A percentile compares a stretch with the other conserved stretches of the same genome.
Conservation (phyloP, 2,329 filamentous ascomycete species). For the Ceratocystis ficicola region DNA sequence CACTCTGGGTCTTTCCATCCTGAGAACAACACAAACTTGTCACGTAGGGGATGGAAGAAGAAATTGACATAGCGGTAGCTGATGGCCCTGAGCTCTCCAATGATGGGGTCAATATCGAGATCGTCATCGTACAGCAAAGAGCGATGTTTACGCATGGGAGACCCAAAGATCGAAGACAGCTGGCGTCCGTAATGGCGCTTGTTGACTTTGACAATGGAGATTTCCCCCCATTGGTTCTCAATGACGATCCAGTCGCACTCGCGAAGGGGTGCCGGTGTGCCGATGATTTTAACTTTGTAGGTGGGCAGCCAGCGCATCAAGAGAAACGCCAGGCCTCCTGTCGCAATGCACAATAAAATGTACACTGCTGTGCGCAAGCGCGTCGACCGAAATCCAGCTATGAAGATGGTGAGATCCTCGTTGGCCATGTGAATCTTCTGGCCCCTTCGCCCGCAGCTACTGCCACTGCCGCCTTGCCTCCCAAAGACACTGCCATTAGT, state of each 20-base stretch:
- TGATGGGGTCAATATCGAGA: constrained; percentile 63
- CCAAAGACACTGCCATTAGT: constrained; percentile 56
- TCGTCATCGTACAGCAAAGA: constrained; percentile 45
- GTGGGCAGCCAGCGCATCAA: constrained; percentile 80
- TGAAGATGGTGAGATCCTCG: constrained; percentile 86
- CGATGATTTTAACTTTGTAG: constrained; percentile 69
- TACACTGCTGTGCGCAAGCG: constrained; percentile 57
- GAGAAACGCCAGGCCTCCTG: constrained; percentile 68
- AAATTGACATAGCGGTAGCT: constrained; percentile 93
- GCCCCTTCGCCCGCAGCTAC: constrained; percentile 32
- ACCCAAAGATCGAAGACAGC: constrained; percentile 54
- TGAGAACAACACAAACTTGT: constrained; percentile 75
- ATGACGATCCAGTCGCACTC: constrained; percentile 85
- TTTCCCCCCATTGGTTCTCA: constrained; percentile 96
- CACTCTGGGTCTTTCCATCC: constrained; percentile 92
- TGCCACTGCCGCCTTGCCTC: constrained; percentile 33
- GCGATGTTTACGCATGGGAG: constrained; percentile 46
- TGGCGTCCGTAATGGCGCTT: constrained; percentile 42
- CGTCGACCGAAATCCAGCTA: constrained; percentile 82
- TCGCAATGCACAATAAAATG: constrained; percentile 54
- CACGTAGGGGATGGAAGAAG: constrained; percentile 76
- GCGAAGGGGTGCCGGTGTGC: constrained; percentile 53
- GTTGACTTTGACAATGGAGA: constrained; percentile 60
- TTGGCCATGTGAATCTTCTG: constrained; percentile 91
- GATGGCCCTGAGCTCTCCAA: constrained; percentile 62